Base-by-base conservation (phyloP, 2,329 filamentous ascomycete genomes). In the Juglanconis sp. region DNA sequence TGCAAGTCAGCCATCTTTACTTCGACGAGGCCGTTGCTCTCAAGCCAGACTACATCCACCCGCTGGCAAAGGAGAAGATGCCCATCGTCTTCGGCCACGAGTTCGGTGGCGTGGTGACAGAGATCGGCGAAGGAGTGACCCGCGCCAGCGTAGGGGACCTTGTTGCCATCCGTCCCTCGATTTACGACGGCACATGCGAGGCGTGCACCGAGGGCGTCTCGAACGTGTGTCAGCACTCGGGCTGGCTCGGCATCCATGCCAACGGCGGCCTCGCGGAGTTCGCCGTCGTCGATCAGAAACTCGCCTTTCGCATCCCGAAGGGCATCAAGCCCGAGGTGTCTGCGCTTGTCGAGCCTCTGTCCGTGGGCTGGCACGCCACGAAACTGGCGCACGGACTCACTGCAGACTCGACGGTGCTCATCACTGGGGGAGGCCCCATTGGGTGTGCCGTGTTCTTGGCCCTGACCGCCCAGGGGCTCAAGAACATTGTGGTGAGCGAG, bases 41-140 rank as follows among this genome's bases (percentile, higher is more conserved):
- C 70, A 77, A 79, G 1, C 82, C 83, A 3, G 68, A 68, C 6
- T 71, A 70, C 6, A 82, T 85, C 35, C 63, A 60, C n/a, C 80
- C 79, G 0, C 69, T 87, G 6, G 87, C 84, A 0, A 74, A 79
- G 47, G 81, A 81, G 50, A 75, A 72, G 5, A 76, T 84, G 48
- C 86, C 85, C 7, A 76, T 87, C 31, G 83, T 78, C 1, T 73
- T 88, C 35, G 86, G 86, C 44, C 86, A 88, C 67, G 86, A 88
- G 67, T 84, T 88, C 70, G 82, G 79, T n/a, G 86, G 85, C 15
- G 79, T 78, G 2, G 73, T 88, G 40, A 76, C 79, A 9, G 82
- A 86, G 65, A 72, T 87, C n/a, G 84, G 84, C 0, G 65, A 72
- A 1, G 74, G 72, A 3, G 78, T 83, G 4, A 70, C 65, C 0